Conservation (phyloP, 2,329 filamentous ascomycete species). For the Zymoseptoria crescenta region DNA sequence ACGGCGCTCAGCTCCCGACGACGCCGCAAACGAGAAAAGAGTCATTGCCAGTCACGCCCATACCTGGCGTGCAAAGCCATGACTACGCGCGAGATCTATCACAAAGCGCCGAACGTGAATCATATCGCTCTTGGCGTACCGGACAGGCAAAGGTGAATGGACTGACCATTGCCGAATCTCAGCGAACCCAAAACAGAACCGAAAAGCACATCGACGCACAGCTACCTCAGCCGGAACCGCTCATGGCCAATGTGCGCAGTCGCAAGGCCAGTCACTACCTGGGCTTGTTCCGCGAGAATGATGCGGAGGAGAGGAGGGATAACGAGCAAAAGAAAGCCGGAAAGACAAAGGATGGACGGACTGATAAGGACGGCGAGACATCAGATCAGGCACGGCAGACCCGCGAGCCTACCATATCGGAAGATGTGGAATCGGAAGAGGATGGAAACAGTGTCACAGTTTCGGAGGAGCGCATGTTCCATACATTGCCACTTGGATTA, state of each 20-base stretch:
- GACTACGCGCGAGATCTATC: slow-evolving; percentile 14
- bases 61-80: slow-evolving; percentile 3
- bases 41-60: slow-evolving; percentile 15
- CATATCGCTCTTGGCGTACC: slow-evolving; percentile 43
- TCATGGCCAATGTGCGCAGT: slow-evolving; percentile 48
- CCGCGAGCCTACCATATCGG: slow-evolving; percentile 23
- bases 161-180: slow-evolving; percentile 32
- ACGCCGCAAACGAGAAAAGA: slow-evolving; percentile 8
- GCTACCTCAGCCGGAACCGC: slow-evolving; percentile 48
- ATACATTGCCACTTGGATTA: slow-evolving; percentile 42
- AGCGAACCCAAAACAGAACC: slow-evolving; percentile 32
- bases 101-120: slow-evolving; percentile 36
- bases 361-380: slow-evolving; percentile 4
- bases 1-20: slow-evolving; percentile 8
- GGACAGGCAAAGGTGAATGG: slow-evolving; percentile 38
- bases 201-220: slow-evolving; percentile 58
- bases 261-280: slow-evolving; percentile 60
- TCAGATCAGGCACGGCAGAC: slow-evolving; percentile 7
- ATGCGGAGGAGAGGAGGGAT: slow-evolving; percentile 46
- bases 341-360: slow-evolving; percentile 16
- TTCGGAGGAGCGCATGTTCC: slow-evolving; percentile 24
- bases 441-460: slow-evolving; percentile 19
- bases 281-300: slow-evolving; percentile 57
- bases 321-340: slow-evolving; percentile 39
- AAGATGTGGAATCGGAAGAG: slow-evolving; percentile 28